Conservation (phyloP, 2,329 filamentous ascomycete species). For the Cordyceps militaris region DNA sequence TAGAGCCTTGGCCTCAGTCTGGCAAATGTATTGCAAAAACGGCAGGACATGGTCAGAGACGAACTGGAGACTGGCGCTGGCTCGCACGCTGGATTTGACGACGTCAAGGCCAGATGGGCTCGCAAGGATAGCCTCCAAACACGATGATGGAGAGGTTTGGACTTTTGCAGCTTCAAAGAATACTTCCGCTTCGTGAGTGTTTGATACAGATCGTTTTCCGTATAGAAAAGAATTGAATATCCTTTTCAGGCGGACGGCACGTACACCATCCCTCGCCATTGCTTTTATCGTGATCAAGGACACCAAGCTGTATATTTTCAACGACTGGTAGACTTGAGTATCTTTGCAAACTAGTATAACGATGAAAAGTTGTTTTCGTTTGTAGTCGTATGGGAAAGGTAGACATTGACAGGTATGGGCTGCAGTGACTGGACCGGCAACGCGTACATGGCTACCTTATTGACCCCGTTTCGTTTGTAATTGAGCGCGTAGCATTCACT, state of each 20-base stretch:
- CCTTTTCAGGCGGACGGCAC: constrained; percentile 14
- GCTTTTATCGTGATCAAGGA: neutral
- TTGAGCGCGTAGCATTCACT: neutral
- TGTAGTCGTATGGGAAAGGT: neutral
- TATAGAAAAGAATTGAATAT: constrained; percentile 15
- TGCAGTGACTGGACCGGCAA: neutral
- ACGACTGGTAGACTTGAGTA: neutral
- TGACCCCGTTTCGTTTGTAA: neutral
- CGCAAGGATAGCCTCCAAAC: constrained; percentile 23
- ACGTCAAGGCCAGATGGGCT: constrained; percentile 18
- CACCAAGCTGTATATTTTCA: neutral
- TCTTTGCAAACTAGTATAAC: neutral
- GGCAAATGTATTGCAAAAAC: constrained; percentile 33
- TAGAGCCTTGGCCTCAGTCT: constrained; percentile 39
- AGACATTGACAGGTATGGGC: neutral
- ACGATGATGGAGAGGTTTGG: constrained; percentile 17
- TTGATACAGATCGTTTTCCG: constrained; percentile 11
- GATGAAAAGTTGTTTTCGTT: neutral
- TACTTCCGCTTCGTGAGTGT: constrained; percentile 18
- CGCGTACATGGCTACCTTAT: neutral
- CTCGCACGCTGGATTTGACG: constrained; percentile 21
- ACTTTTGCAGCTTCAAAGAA: constrained; percentile 22
- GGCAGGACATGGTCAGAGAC: constrained; percentile 24
- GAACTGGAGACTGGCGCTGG: constrained; percentile 22
- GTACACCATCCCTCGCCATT: neutral